Evolutionary conservation across 257 asterid genomes (phyloP).

Genomic region (Ballota nigra): DNA sequence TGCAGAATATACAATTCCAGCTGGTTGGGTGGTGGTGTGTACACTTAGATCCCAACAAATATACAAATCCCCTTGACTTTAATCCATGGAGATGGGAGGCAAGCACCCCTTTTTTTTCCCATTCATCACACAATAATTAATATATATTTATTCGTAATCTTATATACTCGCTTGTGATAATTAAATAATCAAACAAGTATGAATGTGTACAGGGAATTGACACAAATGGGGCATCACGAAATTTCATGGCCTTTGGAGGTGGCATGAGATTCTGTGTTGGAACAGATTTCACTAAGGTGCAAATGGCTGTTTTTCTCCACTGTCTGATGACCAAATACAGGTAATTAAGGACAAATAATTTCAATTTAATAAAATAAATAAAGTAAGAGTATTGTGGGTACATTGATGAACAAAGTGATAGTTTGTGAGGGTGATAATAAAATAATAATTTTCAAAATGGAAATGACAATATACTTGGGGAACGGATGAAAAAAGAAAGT

Average conservation of each 20-base stretch:
- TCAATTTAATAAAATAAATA: too few species aligned
- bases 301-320: constrained; percentile 85
- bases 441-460: too few species aligned
- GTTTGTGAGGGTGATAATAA: too few species aligned
- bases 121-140: not conserved
- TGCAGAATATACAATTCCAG: constrained; percentile 87
- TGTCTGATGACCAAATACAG: constrained; percentile 69
- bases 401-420: too few species aligned
- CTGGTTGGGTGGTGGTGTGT: constrained; percentile 93
- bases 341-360: constrained; percentile 51
- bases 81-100: constrained; percentile 97
- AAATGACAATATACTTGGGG: too few species aligned
- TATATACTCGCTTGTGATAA: too few species aligned
- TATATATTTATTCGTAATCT: too few species aligned
- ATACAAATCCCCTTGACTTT: constrained; percentile 72
- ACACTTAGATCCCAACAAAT: constrained; percentile 68
- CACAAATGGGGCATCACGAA: constrained; percentile 71
- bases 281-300: constrained; percentile 83
- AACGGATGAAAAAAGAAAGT: too few species aligned
- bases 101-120: constrained; percentile 24
- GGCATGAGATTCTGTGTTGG: constrained; percentile 95
- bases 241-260: constrained; percentile 96
- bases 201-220: constrained; percentile 54
- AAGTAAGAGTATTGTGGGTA: too few species aligned
- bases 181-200: not conserved